Evolutionary conservation across 225 moss, liverwort and hornwort genomes (phyloP), one percentile per base, ranked within the genome.

Genomic region (Pleurozium schreberi): DNA sequence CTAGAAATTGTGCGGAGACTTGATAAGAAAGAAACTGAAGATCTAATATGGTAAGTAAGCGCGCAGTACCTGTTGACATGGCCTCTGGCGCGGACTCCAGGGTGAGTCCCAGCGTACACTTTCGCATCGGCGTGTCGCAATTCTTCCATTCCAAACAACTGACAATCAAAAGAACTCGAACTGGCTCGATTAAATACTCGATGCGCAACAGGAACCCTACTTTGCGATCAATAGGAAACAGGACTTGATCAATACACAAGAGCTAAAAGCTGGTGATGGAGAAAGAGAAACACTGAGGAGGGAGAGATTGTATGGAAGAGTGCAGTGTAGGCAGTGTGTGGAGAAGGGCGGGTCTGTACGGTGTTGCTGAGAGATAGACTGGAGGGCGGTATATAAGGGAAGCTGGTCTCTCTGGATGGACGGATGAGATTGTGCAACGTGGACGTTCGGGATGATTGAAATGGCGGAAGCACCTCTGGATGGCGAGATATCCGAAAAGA

Each of bases 31-130:
- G 78, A 78, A 78, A 78, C 78, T 47, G 34, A 75, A 75, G n/a
- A 12, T 15, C 62, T 33, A 49, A 18, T 26, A 34, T 13, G 40
- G 7, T 5, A 19, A 27, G 36, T 18, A 5, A 74, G 73, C 5
- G 2, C 18, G 10, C 15, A 31, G 34, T 90, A 94, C 94, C 92
- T 80, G 90, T 94, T 94, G 28, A 90, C 77, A 34, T 55, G 94
- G 5, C 94, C 94, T 83, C 91, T 82, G 5, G 88, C 91, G 85
- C 94, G 88, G 25, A 92, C 92, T n/a, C 94, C 92, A 50, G 94
- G 94, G 66, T 94, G 94, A 17, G 94, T 94, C 63, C 87, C 94
- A 27, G 89, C 91, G 79, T 94, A 94, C 65, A 94, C 93, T 74
- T 93, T 91, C 80, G 92, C 94, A 52, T 92, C 93, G 13, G 93